Evolutionary conservation across 2,329 filamentous ascomycete species (phyloP).

Genomic region (Penicillium sp.): DNA sequence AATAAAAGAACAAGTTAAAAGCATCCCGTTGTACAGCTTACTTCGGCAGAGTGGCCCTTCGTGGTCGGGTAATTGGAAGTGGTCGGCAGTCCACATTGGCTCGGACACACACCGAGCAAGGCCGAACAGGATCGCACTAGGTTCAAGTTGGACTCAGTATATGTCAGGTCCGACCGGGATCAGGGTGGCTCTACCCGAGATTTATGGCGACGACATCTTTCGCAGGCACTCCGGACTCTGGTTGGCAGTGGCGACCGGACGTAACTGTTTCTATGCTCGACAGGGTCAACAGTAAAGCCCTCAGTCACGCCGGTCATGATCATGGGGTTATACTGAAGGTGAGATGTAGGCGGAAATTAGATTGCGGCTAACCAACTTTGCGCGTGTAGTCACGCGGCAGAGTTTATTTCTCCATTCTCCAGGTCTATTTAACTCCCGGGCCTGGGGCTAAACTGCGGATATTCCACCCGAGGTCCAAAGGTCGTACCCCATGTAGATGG

Average conservation of each 20-base stretch:
- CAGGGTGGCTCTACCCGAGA: conserved; percentile 17
- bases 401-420: not conserved
- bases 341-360: not conserved
- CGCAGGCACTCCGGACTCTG: conserved; percentile 25
- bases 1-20: not conserved
- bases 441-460: too few relatives aligned
- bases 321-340: not conserved
- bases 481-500: too few relatives aligned
- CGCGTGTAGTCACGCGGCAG: not conserved
- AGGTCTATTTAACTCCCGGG: too few relatives aligned
- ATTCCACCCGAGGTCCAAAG: not conserved
- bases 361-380: not conserved
- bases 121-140: conserved; percentile 29
- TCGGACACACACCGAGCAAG: conserved; percentile 29
- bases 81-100: conserved; percentile 21
- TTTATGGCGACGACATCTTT: conserved; percentile 27
- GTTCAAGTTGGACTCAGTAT: not conserved
- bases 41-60: conserved; percentile 9
- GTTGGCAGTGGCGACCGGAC: conserved; percentile 14
- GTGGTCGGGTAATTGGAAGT: not conserved
- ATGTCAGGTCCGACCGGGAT: not conserved
- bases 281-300: not conserved
- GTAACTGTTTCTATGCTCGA: not conserved
- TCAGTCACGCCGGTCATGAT: not conserved
- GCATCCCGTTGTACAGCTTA: not conserved